Base-by-base conservation (phyloP, 768 basidiomycete species). In the Lentinula edodes region DNA sequence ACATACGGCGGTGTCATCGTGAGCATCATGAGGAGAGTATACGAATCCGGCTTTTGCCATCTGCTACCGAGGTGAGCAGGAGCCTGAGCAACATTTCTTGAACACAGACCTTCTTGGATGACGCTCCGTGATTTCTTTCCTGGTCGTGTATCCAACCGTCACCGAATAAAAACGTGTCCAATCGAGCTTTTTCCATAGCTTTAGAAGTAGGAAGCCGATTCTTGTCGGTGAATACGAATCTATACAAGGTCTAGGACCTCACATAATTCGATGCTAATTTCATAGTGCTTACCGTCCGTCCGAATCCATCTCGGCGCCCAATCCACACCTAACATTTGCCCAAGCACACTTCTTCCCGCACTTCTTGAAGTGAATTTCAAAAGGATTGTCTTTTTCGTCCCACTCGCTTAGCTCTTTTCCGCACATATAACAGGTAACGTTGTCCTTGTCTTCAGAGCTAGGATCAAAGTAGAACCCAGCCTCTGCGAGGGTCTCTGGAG, bases 21-120 rank as follows among this genome's bases (percentile, higher is more conserved):
- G 87, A 1, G 76, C 67, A 12, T 77, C 73, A 60, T 86, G 83
- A 1, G 93, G 91, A 0, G 86, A 87, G 70, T 82, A 92, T 0
- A 92, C 82, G 69, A 96, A 97, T 7, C 95, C 95, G 2, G 94
- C 93, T 65, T 83, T 84, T 0, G 95, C 90, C 83, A 98, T 88
- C 95, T 95, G 64, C 15, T 18, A 51, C 55, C 56, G 7, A 68
- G 15, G 15, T 52, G 1, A 52, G 70, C 15, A 61, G 28, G 60
- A 7, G 46, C 32, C 34, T 34, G 28, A 51, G 52, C 61, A 55
- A 13, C 1, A 43, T 52, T 65, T 6, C 54, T 7, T 13, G 1
- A n/a, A 12, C 53, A 34, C 65, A 5, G 63, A 88, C 93, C 78
- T 87, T 90, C 70, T 79, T 80, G 9, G 91, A 89, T 42, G 75